These are phyloP conservation scores for Clonostachys rhizophaga DNA, from an alignment of 2,329 filamentous ascomycete species.

Conservation along the genomic window DNA sequence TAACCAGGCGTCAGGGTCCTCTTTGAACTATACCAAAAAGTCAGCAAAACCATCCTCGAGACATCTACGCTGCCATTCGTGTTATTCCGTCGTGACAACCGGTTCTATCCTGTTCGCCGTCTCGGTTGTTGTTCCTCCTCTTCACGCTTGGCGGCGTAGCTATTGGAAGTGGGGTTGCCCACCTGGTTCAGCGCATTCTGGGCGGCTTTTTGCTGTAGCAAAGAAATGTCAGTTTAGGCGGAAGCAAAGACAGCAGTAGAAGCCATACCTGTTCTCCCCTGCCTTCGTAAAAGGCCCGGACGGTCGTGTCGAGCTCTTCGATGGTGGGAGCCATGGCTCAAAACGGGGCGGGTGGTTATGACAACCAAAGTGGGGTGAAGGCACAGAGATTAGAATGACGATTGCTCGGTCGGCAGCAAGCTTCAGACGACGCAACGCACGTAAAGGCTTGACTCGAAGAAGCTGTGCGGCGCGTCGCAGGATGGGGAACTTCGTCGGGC, in stretches of 20 bases:
- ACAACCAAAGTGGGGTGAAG: not conserved
- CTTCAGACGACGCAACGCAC: constrained; percentile 1
- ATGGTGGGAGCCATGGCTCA: constrained; percentile 66
- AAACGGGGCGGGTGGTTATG: constrained; percentile 11
- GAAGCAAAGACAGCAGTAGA: constrained; percentile 1
- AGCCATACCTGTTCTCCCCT: constrained; percentile 80
- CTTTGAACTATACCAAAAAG: constrained; percentile 72
- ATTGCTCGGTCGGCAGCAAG: not conserved
- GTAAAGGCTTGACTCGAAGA: not conserved
- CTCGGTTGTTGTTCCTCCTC: too few relatives aligned
- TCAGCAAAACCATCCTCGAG: not conserved
- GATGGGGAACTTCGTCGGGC: not conserved
- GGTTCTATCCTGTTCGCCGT: too few relatives aligned
- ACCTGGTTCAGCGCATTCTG: constrained; percentile 92
- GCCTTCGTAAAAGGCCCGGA: constrained; percentile 96
- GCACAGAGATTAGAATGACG: not conserved
- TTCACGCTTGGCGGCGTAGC: not conserved
- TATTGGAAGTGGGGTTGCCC: constrained; percentile 25
- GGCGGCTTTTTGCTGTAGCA: constrained; percentile 84
- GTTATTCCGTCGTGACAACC: too few relatives aligned
- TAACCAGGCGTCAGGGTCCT: constrained; percentile 97
- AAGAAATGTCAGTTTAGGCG: constrained; percentile 31
- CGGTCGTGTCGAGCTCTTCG: constrained; percentile 91
- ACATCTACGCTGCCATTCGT: too few relatives aligned
- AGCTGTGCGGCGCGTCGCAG: not conserved